Evolutionary conservation across 2,329 filamentous ascomycete species (phyloP), one percentile per base, ranked within the genome.

Genomic region (Aureobasidium uvarum): DNA sequence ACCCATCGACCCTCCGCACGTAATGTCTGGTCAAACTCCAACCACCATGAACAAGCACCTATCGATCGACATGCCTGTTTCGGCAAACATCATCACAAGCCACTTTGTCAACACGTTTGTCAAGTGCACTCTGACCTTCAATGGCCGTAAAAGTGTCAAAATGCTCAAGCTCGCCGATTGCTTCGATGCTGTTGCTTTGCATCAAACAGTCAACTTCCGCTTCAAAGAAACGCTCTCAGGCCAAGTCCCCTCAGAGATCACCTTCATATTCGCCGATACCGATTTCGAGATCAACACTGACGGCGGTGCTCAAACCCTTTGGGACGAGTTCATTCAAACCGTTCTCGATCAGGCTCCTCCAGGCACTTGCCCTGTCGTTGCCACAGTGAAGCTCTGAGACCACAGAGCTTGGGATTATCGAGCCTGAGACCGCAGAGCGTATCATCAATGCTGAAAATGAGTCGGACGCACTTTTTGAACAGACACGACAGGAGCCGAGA

Each of bases 131-230:
- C 13, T 62, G 45, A 28, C 39, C 10, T 3, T 51, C 45, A 39
- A 36, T 23, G 33, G 45, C 16, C 18, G 33, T 6, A 25, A n/a
- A 5, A 14, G 13, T 23, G 13, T 46, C 39, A 59, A 46, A 25
- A 33, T 46, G 38, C 20, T 46, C 58, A 62, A 62, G 23, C 45
- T 62, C 16, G 33, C n/a, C 14, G 43, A 50, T 39, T 62, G 58
- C 28, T 31, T 20, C 20, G 36, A 62, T 31, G 58, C 23, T 8
- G 5, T 39, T 16, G 48, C 23, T 11, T 31, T 62, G 4, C 28
- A 46, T 23, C 28, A 39, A 20, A 51, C 31, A 16, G 20, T 62
- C 33, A 50, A 13, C 14, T 31, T 16, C 28, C 43, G 58, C 14
- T 62, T 50, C 58, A 62, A 51, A 14, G 20, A 50, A 20, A 20